phyloP scores from a whole-genome alignment of 1,139 yeast species.

The Eremothecium cymbalariae region DNA sequence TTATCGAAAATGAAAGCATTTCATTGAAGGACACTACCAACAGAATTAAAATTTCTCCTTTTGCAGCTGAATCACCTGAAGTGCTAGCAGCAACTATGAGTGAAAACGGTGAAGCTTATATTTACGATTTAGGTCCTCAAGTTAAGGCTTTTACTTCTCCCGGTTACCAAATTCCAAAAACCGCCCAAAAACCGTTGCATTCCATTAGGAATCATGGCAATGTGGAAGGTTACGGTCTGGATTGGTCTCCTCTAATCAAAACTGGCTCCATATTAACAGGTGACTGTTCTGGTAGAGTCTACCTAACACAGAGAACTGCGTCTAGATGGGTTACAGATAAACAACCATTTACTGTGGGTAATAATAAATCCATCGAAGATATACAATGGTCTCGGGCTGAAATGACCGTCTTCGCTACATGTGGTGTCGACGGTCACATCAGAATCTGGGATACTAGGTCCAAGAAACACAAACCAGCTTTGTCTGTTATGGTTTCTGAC shows the following conservation, averaged over 20 bases:
- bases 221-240: slow-evolving; percentile 94
- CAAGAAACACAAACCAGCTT: slow-evolving; percentile 83
- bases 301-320: slow-evolving; percentile 67
- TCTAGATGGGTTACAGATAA: slow-evolving; percentile 83
- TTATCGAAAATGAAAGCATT: slow-evolving; percentile 73
- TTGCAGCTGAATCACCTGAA: slow-evolving; percentile 46
- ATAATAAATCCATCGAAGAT: slow-evolving; percentile 73
- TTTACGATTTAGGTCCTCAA: slow-evolving; percentile 77
- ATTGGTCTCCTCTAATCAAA: slow-evolving; percentile 84
- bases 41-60: slow-evolving; percentile 79
- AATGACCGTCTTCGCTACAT: slow-evolving; percentile 86
- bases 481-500: slow-evolving; percentile 73
- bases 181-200: slow-evolving; percentile 70
- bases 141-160: slow-evolving; percentile 80
- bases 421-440: slow-evolving; percentile 84
- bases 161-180: slow-evolving; percentile 72
- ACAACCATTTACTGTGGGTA: slow-evolving; percentile 65
- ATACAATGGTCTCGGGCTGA: slow-evolving; percentile 95
- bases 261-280: slow-evolving; percentile 85
- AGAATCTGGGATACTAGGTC: slow-evolving; percentile 97
- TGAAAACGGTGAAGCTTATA: slow-evolving; percentile 82
- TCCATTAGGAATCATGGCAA: slow-evolving; percentile 86
- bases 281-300: slow-evolving; percentile 77
- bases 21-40: slow-evolving; percentile 81
- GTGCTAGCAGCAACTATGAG: slow-evolving; percentile 81